Evolutionary conservation across 805 yeast genomes (phyloP), one percentile per base, ranked within the genome.

Genomic region (Babjeviella inositovora): DNA sequence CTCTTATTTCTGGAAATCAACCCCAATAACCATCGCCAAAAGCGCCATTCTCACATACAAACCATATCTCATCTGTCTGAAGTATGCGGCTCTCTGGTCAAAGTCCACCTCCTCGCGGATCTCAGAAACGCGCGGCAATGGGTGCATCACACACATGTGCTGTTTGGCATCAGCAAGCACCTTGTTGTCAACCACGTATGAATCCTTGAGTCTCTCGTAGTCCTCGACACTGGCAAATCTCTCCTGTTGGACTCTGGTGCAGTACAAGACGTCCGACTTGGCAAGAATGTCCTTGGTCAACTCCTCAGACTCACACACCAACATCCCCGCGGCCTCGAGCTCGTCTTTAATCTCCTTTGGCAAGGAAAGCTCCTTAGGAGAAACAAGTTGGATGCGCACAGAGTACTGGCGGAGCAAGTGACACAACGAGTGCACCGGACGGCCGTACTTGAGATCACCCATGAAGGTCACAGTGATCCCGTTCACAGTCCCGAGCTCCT

Each of bases 21-120:
- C 84, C 44, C 97, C 97, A 53, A 90, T 73, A 33, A 92, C 98
- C 93, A 90, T 77, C 26, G 97, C 94, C 46, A 90, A 66, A 39
- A 90, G 61, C 7, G 99, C 98, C 99, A 90, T 90, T 66, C 99
- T 84, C 22, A 92, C 94, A 46, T 75, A 90, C 49, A 90, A 63
- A 31, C 99, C 99, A 47, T 90, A 87, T 53, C 93, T 77, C 98
- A 90, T 90, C 63, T 90, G 97, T 70, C 99, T 79, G 67, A 90
- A 90, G 62, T 90, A 90, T 29, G 98, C 97, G 34, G 98, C 97
- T 53, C 99, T 79, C 53, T 87, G 96, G 55, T 90, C 99, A 45
- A 87, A 90, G 51, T 90, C 99, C 42, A 90, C 97, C 59, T 90
- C 98, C 57, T 85, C 97, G 43, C 79, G 79, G 39, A 90, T 87